Conservation (phyloP, 306 rosid genomes). For the Erythrophleum fordii region DNA sequence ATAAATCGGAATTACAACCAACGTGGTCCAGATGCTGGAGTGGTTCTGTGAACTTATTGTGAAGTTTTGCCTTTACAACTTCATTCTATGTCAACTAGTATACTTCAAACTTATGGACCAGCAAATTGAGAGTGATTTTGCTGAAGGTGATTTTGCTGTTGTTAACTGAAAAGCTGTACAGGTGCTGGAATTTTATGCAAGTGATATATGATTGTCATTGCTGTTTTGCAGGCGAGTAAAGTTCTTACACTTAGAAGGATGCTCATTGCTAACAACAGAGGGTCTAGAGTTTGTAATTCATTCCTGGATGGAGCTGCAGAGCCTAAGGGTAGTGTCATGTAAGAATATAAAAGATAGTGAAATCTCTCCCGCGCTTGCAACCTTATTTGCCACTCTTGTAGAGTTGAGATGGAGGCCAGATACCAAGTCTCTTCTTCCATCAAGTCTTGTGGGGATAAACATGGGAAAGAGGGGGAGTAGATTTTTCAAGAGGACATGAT, state of each 20-base stretch:
- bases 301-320: constrained; percentile 77
- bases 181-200: constrained; percentile 1
- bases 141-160: constrained; percentile 17
- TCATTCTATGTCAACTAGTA: background rate
- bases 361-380: constrained; percentile 73
- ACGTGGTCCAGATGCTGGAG: constrained; percentile 14
- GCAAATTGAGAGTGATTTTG: background rate
- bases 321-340: constrained; percentile 83
- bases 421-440: constrained; percentile 72
- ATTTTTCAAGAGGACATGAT: constrained; percentile 73
- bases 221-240: constrained; percentile 71
- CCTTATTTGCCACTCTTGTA: constrained; percentile 67
- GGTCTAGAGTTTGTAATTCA: constrained; percentile 78
- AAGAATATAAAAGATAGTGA: constrained; percentile 75
- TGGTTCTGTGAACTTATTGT: constrained; percentile 17
- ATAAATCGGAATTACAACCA: background rate
- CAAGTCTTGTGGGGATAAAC: constrained; percentile 57
- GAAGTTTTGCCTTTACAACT: background rate
- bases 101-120: background rate
- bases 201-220: background rate
- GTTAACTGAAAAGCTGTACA: background rate
- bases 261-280: constrained; percentile 81
- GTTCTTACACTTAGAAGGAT: constrained; percentile 74
- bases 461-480: constrained; percentile 89
- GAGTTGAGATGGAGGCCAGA: constrained; percentile 95